Evolutionary conservation across 2,329 filamentous ascomycete species (phyloP).

Genomic region (Hymenoscyphus fructigenus): DNA sequence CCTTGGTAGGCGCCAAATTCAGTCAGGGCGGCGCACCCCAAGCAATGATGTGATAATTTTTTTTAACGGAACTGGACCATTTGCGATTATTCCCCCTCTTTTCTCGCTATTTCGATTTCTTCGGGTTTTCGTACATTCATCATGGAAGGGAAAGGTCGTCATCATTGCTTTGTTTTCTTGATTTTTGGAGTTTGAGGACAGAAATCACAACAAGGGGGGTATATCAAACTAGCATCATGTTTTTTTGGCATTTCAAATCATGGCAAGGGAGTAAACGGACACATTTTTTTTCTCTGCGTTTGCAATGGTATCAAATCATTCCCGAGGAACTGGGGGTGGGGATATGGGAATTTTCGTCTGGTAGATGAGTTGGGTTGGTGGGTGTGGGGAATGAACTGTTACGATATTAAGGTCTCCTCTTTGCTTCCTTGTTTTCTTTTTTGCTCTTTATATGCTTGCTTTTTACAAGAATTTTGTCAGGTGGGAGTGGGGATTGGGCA

Average conservation of each 20-base stretch:
- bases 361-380: not conserved
- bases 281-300: not conserved
- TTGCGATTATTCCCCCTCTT: not conserved
- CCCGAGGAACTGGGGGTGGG: too few relatives aligned
- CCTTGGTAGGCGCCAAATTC: constrained; percentile 20
- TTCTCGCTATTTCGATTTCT: constrained; percentile 1
- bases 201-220: constrained; percentile 1
- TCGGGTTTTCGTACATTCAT: not conserved
- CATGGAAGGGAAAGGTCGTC: not conserved
- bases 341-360: not conserved
- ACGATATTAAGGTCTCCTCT: constrained; percentile 3
- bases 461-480: not conserved
- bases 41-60: constrained; percentile 20
- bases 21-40: constrained; percentile 19
- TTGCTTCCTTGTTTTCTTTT: not conserved
- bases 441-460: constrained; percentile 1
- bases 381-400: not conserved
- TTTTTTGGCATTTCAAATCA: constrained; percentile 3
- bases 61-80: not conserved
- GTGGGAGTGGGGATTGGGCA: not conserved
- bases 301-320: not conserved
- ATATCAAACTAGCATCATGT: not conserved
- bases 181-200: constrained; percentile 4
- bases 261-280: constrained; percentile 2
- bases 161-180: not conserved